Conservation (phyloP, 73 alveolate species). For the Blepharisma stoltei region DNA sequence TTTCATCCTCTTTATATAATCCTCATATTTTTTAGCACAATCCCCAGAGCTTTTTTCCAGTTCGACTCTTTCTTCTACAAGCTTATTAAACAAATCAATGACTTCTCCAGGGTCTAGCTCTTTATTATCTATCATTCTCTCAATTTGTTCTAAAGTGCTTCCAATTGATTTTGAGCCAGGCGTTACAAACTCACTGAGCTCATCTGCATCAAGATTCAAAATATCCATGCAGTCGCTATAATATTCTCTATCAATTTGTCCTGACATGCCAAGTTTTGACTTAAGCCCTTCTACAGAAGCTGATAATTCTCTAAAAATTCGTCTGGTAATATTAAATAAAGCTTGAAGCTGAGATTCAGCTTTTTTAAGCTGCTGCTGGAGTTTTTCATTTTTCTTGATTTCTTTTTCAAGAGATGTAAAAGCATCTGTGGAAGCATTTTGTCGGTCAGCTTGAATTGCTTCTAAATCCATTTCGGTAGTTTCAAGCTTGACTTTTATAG, state of each 20-base stretch:
- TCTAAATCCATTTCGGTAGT: constrained; percentile 42
- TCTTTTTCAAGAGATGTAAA: constrained; percentile 36
- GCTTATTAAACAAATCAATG: not conserved
- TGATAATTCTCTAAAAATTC: constrained; percentile 30
- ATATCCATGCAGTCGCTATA: constrained; percentile 55
- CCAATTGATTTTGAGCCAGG: constrained; percentile 27
- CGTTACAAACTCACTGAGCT: constrained; percentile 52
- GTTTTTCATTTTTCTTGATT: constrained; percentile 34
- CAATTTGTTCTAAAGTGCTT: not conserved
- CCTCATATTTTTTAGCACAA: not conserved
- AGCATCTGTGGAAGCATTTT: constrained; percentile 17
- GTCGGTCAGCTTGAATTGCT: constrained; percentile 27
- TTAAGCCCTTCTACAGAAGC: constrained; percentile 31
- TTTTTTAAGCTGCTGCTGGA: constrained; percentile 33
- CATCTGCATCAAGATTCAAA: constrained; percentile 46
- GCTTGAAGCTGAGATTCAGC: constrained; percentile 30
- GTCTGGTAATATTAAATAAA: constrained; percentile 14
- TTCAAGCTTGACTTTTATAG: constrained; percentile 38
- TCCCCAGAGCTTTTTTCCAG: constrained; percentile 31
- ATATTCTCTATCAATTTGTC: constrained; percentile 39
- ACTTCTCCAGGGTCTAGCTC: constrained; percentile 10
- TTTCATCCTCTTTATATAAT: no score
- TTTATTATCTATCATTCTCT: not conserved
- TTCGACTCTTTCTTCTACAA: constrained; percentile 7
- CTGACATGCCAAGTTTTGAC: not conserved